These are phyloP conservation scores for Thozetella sp. DNA, from an alignment of 495 filamentous ascomycete genomes.

Conservation along the genomic window DNA sequence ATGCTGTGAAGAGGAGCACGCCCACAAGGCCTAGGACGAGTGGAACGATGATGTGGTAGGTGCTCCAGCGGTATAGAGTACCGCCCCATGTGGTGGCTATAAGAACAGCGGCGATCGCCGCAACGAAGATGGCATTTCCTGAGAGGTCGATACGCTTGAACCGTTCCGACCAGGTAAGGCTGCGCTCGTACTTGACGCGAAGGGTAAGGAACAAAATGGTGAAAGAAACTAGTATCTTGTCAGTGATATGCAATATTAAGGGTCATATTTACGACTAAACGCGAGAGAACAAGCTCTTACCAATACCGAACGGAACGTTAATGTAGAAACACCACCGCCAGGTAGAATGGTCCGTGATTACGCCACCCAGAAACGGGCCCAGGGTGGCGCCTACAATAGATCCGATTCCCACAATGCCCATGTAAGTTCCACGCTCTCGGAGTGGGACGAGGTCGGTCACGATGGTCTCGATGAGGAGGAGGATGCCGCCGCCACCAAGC, in stretches of 20 bases:
- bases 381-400: slow-evolving; percentile 64
- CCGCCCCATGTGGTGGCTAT: background rate
- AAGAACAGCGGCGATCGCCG: background rate
- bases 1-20: slow-evolving; percentile 16
- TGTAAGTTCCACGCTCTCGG: slow-evolving; percentile 57
- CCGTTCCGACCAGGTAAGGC: background rate
- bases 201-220: background rate
- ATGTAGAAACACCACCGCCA: slow-evolving; percentile 41
- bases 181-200: slow-evolving; percentile 2
- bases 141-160: background rate
- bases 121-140: background rate
- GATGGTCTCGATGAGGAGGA: slow-evolving; percentile 72
- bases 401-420: background rate
- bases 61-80: background rate
- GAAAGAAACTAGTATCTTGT: background rate
- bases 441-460: slow-evolving; percentile 74
- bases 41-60: background rate
- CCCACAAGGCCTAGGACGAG: slow-evolving; percentile 16
- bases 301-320: slow-evolving; percentile 29
- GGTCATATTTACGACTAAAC: too few relatives aligned
- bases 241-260: too few relatives aligned
- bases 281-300: too few relatives aligned
- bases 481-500: slow-evolving; percentile 73
- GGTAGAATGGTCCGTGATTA: slow-evolving; percentile 51
- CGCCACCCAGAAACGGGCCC: slow-evolving; percentile 73